Evolutionary conservation across 495 filamentous ascomycete genomes (phyloP).

Genomic region (Rhizodiscina lignyota): DNA sequence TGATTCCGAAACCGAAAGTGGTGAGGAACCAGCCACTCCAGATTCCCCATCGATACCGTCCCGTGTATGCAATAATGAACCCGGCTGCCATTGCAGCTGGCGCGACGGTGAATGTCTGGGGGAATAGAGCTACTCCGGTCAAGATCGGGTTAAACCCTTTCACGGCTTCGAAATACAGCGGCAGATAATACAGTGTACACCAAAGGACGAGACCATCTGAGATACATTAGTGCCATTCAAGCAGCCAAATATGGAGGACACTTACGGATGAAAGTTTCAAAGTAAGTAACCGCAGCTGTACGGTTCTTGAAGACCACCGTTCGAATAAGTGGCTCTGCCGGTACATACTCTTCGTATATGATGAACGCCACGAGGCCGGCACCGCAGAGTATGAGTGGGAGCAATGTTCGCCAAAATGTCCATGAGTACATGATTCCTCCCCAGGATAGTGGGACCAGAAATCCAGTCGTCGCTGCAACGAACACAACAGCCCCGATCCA

Average conservation of each 20-base stretch:
- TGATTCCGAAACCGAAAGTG: conserved; percentile 28
- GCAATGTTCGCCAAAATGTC: conserved; percentile 30
- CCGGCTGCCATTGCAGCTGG: conserved; percentile 30
- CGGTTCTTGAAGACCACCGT: conserved; percentile 30
- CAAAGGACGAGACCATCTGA: conserved; percentile 28
- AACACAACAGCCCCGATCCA: conserved; percentile 30
- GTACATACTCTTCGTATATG: conserved; percentile 17
- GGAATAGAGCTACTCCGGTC: conserved; percentile 43
- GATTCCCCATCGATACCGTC: conserved; percentile 32
- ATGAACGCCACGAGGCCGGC: conserved; percentile 16
- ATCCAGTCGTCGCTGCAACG: conserved; percentile 25
- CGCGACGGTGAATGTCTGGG: conserved; percentile 37
- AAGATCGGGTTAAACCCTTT: conserved; percentile 35
- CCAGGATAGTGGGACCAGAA: conserved; percentile 40
- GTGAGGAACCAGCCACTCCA: conserved; percentile 36
- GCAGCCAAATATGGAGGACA: background rate
- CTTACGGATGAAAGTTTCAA: conserved; percentile 29
- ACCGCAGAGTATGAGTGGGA: conserved; percentile 17
- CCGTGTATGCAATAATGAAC: conserved; percentile 25
- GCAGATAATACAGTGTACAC: conserved; percentile 43
- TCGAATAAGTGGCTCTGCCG: conserved; percentile 37
- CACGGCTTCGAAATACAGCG: conserved; percentile 48
- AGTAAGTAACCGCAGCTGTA: conserved; percentile 28
- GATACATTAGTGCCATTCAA: background rate
- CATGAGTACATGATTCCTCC: conserved; percentile 36